A percentile compares a stretch with the other conserved stretches of the same genome.
phyloP scores from a whole-genome alignment of 2,329 filamentous ascomycete species.

The Proliferodiscus dingleyae region DNA sequence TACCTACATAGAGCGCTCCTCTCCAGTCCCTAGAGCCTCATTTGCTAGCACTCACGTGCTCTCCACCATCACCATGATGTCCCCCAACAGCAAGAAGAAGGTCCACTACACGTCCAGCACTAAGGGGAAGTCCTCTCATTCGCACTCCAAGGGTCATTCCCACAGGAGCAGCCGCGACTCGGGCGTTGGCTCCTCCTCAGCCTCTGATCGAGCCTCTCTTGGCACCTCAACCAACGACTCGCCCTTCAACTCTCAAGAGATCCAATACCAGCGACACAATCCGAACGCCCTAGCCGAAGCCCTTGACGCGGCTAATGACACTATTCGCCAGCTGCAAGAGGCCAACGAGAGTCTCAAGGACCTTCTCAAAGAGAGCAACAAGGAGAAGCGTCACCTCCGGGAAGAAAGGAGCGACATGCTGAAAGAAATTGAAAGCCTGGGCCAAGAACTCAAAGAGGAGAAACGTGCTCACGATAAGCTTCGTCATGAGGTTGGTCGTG shows the following conservation, averaged over 20 bases:
- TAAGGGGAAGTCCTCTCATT: slow-evolving; percentile 13
- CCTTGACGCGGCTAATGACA: slow-evolving; percentile 22
- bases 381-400: slow-evolving; percentile 20
- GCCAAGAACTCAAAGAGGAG: slow-evolving; percentile 8
- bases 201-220: slow-evolving; percentile 23
- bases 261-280: slow-evolving; percentile 20
- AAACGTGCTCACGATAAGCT: slow-evolving; percentile 5
- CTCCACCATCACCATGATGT: slow-evolving; percentile 16
- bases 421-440: slow-evolving; percentile 8
- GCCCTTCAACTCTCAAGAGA: slow-evolving; percentile 14
- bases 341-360: slow-evolving; percentile 11
- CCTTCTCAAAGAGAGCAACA: slow-evolving; percentile 20
- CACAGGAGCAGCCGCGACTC: slow-evolving; percentile 22
- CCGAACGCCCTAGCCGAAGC: slow-evolving; percentile 22
- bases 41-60: neutral
- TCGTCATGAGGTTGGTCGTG: slow-evolving; percentile 3
- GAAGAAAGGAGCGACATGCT: slow-evolving; percentile 15
- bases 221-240: slow-evolving; percentile 15
- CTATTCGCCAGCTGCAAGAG: slow-evolving; percentile 14
- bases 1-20: neutral
- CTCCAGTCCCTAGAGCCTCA: slow-evolving; percentile 1
- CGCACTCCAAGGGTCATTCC: slow-evolving; percentile 4
- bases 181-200: slow-evolving; percentile 20
- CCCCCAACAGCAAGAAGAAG: slow-evolving; percentile 21
- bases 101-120: slow-evolving; percentile 24